Base-by-base conservation (phyloP, 2,329 filamentous ascomycete species). In the Epichloe baconii region DNA sequence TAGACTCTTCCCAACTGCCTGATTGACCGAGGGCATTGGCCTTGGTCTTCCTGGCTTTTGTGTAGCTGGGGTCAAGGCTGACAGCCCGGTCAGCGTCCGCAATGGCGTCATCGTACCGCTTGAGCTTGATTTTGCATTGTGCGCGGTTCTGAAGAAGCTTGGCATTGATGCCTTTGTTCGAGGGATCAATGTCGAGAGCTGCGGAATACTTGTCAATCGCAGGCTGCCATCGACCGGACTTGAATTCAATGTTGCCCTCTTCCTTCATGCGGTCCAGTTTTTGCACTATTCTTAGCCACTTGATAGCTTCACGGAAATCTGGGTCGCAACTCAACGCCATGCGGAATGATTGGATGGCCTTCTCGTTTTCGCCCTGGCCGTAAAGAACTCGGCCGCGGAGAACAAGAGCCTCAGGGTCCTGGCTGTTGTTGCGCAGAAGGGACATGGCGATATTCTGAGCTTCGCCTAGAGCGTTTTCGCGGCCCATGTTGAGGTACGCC, bases 131-230 rank as follows among this genome's bases (percentile, higher is more conserved):
- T 56, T 83, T 80, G 68, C 88, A 93, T 61, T 94, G 77, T 1
- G 93, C 93, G 55, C 93, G 80, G 74, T 98, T 98, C 68, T 95
- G 89, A 48, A 95, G 77, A 47, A 97, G 80, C 75, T 97, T 97
- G 19, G 91, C 85, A 68, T 97, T 97, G 60, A 87, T 95, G 61
- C 86, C 85, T 70, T 87, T 88, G 76, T 97, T 97, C 50, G 76
- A 66, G 0, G 90, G 86, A 66, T 98, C 93, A 46, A 98, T 80
- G 46, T 85, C 82, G 36, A 98, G 74, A 44, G 91, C 91, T 55
- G 84, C 74, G 3, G 82, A 82, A 70, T 96, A 98, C 59, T 88
- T 85, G 52, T 90, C 82, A 52, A 95, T 83, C 31, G 93, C 93
- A 49, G 82, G 74, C 62, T 87, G 81, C 71, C 83, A 93, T 53